Evolutionary conservation across 192 early-diverging fungal species (phyloP), one percentile per base, ranked within the genome.

Genomic region (Mortierella claussenii): DNA sequence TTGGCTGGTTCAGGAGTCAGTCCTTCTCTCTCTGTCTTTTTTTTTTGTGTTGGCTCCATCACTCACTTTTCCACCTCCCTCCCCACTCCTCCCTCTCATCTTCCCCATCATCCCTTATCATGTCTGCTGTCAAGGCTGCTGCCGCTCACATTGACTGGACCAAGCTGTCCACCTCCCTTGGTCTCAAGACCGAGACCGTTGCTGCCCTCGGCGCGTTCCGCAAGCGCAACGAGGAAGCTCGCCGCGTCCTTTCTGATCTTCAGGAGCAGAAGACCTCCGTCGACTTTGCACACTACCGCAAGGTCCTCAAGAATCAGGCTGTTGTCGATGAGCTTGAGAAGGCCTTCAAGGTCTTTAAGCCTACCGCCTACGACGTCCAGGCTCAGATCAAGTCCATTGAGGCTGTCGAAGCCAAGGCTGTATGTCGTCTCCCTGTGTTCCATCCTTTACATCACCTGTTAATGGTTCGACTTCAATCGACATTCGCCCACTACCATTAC

Each of bases 271-370:
- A 86, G 63, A 88, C 89, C 50, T 66, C 89, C 46, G 84, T 99
- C 55, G 92, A 98, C 86, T 98, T 98, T 84, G 92, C 86, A 18
- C 83, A 89, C 79, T 99, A 97, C 87, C 88, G 92, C 58, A 82
- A 81, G 48, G 83, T 90, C 20, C 87, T 99, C 61, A 93, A 94
- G 88, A 99, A 99, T 91, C 88, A 88, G 65, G 89, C 86, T 42
- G 86, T 99, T 51, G 90, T 98, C 67, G 89, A 94, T 55, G 91
- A 95, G 74, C 90, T 96, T 43, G 93, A 98, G 85, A 95, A 93
- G 86, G 87, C 93, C 32, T 84, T 94, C 60, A 82, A 81, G 54
- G 65, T 82, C 9, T 96, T 95, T 83, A 92, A 91, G 79, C 90
- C 94, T 21, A 88, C 88, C 43, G 85, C 89, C 56, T 93, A 93